A percentile compares a stretch with the other conserved stretches of the same genome.
phyloP scores from a whole-genome alignment of 78 protist genomes.

The Pigoraptor vietnamica region DNA sequence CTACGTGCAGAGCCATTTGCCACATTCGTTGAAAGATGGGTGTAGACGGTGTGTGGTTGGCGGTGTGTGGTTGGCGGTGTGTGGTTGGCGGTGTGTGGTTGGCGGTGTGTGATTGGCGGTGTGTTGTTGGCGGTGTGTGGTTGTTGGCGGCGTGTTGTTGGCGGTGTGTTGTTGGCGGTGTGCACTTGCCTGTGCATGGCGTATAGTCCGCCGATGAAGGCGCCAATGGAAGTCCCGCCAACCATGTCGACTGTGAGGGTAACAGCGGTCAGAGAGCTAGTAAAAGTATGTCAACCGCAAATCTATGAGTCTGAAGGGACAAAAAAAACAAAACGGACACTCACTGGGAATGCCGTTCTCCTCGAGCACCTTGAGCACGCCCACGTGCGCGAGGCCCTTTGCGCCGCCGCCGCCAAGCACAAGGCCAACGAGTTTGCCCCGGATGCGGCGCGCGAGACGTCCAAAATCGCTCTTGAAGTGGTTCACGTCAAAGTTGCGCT shows the following conservation, averaged over 20 bases:
- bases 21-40: no score
- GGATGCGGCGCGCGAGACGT: background rate
- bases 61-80: background rate
- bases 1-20: no score
- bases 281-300: no score
- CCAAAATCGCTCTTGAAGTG: background rate
- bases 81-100: background rate
- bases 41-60: background rate
- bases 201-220: constrained; percentile 12
- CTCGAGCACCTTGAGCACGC: constrained; percentile 13
- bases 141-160: no score
- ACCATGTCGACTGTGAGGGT: constrained; percentile 11
- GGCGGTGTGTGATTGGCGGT: background rate
- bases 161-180: background rate
- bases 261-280: background rate
- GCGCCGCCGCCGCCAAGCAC: constrained; percentile 48
- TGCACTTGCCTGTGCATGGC: background rate
- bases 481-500: background rate
- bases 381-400: constrained; percentile 17
- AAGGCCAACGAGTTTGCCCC: background rate
- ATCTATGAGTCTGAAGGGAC: no score
- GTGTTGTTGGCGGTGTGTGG: background rate
- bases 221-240: constrained; percentile 26
- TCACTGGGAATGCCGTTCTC: background rate
- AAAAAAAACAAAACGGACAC: no score